These are phyloP conservation scores for Spongiforma sp. DNA, from an alignment of 1,284 basidiomycete genomes.

Conservation along the genomic window DNA sequence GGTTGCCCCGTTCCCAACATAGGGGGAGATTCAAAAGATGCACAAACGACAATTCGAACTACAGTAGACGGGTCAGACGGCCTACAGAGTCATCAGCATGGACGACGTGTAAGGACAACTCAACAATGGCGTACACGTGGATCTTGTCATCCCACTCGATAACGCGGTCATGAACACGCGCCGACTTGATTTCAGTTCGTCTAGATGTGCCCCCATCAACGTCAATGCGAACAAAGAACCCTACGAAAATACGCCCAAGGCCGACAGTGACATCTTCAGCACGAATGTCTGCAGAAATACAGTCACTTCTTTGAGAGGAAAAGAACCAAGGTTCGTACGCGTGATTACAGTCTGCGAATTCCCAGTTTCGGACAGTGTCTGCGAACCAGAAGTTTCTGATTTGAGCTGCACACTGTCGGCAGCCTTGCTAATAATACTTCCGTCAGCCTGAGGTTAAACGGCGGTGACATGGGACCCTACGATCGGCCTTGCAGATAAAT, in stretches of 20 bases:
- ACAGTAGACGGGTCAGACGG: slow-evolving; percentile 4
- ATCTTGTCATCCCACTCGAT: slow-evolving; percentile 22
- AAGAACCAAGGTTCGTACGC: not conserved
- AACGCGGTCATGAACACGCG: not conserved
- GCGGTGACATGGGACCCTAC: not conserved
- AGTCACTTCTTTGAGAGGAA: not conserved
- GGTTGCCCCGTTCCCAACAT: slow-evolving; percentile 15
- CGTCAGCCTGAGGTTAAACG: no score
- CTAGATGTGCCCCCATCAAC: not conserved
- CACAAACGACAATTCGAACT: slow-evolving; percentile 14
- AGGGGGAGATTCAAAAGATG: slow-evolving; percentile 19
- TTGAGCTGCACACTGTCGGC: not conserved
- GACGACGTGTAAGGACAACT: not conserved
- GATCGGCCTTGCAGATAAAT: not conserved
- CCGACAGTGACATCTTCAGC: slow-evolving; percentile 4
- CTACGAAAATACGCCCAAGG: slow-evolving; percentile 16
- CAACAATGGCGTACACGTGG: slow-evolving; percentile 7
- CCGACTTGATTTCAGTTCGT: slow-evolving; percentile 12
- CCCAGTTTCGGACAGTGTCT: no score
- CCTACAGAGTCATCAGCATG: slow-evolving; percentile 6
- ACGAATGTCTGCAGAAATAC: slow-evolving; percentile 10
- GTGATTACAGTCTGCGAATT: not conserved
- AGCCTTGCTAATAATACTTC: not conserved
- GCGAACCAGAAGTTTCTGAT: not conserved
- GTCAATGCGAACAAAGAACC: slow-evolving; percentile 17